These are phyloP conservation scores for Lecanicillium sp. DNA, from an alignment of 2,329 filamentous ascomycete genomes.

Conservation along the genomic window DNA sequence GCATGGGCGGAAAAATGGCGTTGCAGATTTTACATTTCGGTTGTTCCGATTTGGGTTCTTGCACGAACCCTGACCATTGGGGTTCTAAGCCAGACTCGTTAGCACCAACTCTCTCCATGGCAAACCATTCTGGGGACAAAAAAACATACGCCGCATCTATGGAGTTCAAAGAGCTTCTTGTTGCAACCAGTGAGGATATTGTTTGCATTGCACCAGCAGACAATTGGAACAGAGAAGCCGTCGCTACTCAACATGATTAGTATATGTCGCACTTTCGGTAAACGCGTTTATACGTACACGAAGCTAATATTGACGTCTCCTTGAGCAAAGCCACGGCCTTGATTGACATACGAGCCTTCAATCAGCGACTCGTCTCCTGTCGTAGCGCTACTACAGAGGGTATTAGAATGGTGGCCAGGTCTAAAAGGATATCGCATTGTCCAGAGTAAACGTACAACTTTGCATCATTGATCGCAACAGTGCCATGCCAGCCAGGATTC, in stretches of 20 bases:
- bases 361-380: conserved; percentile 14
- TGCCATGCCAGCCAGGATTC: conserved; percentile 5
- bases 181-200: conserved; percentile 6
- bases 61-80: conserved; percentile 9
- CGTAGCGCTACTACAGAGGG: conserved; percentile 6
- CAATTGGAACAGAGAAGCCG: conserved; percentile 8
- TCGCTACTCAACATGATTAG: conserved; percentile 2
- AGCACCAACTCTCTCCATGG: too few species aligned
- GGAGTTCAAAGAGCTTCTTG: conserved; percentile 7
- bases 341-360: conserved; percentile 8
- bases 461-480: conserved; percentile 7
- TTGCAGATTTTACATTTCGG: not conserved
- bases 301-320: conserved; percentile 11
- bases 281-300: conserved; percentile 6
- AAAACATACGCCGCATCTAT: conserved; percentile 7
- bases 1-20: conserved; percentile 8
- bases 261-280: not conserved
- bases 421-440: too few species aligned
- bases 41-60: conserved; percentile 6
- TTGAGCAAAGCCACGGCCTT: conserved; percentile 1
- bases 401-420: not conserved
- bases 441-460: conserved; percentile 4
- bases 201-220: conserved; percentile 11
- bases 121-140: too few species aligned
- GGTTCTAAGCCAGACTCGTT: too few species aligned